phyloP scores from a whole-genome alignment of 768 basidiomycete genomes.

The Lyophyllum decastes region DNA sequence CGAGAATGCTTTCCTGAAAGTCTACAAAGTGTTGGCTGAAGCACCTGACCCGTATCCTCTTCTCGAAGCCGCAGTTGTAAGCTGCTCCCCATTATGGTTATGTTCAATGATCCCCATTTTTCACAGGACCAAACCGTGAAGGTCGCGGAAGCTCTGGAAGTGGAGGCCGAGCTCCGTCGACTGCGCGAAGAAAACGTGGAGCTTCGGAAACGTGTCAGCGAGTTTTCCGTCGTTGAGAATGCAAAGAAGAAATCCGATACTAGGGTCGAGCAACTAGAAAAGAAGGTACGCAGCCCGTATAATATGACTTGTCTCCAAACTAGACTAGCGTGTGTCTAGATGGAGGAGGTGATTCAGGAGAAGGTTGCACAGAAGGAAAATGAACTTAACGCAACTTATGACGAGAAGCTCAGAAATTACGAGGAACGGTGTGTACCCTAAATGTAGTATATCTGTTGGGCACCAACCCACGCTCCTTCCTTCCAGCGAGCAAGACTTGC shows the following conservation, averaged over 20 bases:
- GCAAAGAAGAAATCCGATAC: conserved; percentile 76
- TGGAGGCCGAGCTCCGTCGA: conserved; percentile 73
- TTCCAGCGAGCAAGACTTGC: conserved; percentile 88
- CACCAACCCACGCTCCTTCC: conserved; percentile 1
- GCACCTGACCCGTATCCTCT: conserved; percentile 97
- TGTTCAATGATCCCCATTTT: neutral
- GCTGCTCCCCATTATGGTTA: neutral
- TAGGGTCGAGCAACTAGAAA: conserved; percentile 78
- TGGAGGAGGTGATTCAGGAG: conserved; percentile 92
- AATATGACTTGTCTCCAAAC: neutral
- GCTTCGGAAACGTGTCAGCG: conserved; percentile 68
- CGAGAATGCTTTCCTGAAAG: conserved; percentile 95
- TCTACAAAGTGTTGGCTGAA: conserved; percentile 95
- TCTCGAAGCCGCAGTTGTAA: conserved; percentile 89
- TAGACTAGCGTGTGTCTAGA: conserved; percentile 47
- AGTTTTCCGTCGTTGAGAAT: conserved; percentile 62
- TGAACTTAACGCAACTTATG: conserved; percentile 94
- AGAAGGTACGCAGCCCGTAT: conserved; percentile 54
- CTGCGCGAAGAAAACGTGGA: conserved; percentile 83
- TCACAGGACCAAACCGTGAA: conserved; percentile 90
- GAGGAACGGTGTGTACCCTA: conserved; percentile 75
- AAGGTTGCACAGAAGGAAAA: conserved; percentile 92
- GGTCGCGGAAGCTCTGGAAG: conserved; percentile 75
- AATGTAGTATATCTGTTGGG: neutral
- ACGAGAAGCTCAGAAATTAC: conserved; percentile 94